phyloP scores from a whole-genome alignment of 352 stramenopile species.

The Pythium insidiosum region DNA sequence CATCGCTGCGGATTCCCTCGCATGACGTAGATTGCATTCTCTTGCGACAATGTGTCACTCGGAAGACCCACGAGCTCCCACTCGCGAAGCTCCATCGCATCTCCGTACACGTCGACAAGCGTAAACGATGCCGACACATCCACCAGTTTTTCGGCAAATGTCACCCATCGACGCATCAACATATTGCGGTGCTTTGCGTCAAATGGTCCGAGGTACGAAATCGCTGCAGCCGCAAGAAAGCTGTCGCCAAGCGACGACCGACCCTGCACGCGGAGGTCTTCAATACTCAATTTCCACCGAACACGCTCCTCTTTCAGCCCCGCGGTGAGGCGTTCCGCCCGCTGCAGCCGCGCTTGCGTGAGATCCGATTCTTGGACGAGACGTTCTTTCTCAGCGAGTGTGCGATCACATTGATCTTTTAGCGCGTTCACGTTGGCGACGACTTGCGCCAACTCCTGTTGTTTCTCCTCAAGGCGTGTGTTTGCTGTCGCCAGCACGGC shows the following conservation, averaged over 20 bases:
- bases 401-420: constrained; percentile 54
- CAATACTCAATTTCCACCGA: constrained; percentile 60
- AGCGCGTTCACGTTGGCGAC: constrained; percentile 38
- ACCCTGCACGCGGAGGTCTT: constrained; percentile 35
- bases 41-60: constrained; percentile 81
- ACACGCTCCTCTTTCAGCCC: constrained; percentile 64
- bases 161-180: constrained; percentile 28
- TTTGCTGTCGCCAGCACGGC: constrained; percentile 63
- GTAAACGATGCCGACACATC: constrained; percentile 36
- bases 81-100: constrained; percentile 74
- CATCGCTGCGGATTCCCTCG: constrained; percentile 77
- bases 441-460: constrained; percentile 53
- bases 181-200: constrained; percentile 27
- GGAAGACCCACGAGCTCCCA: constrained; percentile 87
- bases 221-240: constrained; percentile 49
- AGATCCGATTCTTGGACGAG: constrained; percentile 56
- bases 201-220: constrained; percentile 65
- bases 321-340: constrained; percentile 52
- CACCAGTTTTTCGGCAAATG: constrained; percentile 12
- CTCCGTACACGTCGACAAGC: constrained; percentile 65
- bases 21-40: constrained; percentile 89
- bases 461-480: constrained; percentile 52
- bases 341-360: constrained; percentile 40
- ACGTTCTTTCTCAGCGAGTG: constrained; percentile 55
- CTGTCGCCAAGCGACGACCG: constrained; percentile 44